phyloP scores from a whole-genome alignment of 2,329 filamentous ascomycete genomes.

The Sclerotiophoma versabilis region DNA sequence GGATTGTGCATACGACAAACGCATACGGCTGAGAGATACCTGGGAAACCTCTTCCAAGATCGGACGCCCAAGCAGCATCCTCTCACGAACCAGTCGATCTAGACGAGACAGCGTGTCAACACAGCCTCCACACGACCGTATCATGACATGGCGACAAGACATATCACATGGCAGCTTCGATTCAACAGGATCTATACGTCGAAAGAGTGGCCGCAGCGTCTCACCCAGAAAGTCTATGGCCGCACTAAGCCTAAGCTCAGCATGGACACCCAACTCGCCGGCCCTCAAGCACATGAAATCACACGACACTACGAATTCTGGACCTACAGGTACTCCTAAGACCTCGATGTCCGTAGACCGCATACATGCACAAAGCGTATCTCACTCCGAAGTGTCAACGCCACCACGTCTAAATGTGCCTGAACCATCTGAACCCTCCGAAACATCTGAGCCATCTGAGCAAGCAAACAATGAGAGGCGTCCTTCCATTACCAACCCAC shows the following conservation, averaged over 20 bases:
- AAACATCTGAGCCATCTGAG: not conserved
- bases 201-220: conserved; percentile 50
- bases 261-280: conserved; percentile 28
- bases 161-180: conserved; percentile 63
- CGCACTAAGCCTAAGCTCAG: conserved; percentile 24
- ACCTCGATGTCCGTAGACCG: conserved; percentile 30
- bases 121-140: conserved; percentile 72
- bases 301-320: conserved; percentile 22
- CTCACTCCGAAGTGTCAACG: conserved; percentile 13
- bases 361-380: conserved; percentile 19
- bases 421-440: not conserved
- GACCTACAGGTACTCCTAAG: conserved; percentile 24
- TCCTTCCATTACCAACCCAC: conserved; percentile 46
- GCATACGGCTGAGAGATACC: conserved; percentile 65
- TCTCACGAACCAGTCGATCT: conserved; percentile 60
- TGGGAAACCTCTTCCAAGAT: conserved; percentile 75
- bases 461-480: not conserved
- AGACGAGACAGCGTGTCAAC: conserved; percentile 56
- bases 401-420: not conserved
- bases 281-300: conserved; percentile 21
- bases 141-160: conserved; percentile 85
- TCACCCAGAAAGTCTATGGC: conserved; percentile 57
- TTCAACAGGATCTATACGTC: conserved; percentile 30
- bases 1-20: conserved; percentile 85
- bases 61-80: conserved; percentile 60